Evolutionary conservation across 108 stramenopile genomes (phyloP).

Genomic region (Discostella pseudostelligera): DNA sequence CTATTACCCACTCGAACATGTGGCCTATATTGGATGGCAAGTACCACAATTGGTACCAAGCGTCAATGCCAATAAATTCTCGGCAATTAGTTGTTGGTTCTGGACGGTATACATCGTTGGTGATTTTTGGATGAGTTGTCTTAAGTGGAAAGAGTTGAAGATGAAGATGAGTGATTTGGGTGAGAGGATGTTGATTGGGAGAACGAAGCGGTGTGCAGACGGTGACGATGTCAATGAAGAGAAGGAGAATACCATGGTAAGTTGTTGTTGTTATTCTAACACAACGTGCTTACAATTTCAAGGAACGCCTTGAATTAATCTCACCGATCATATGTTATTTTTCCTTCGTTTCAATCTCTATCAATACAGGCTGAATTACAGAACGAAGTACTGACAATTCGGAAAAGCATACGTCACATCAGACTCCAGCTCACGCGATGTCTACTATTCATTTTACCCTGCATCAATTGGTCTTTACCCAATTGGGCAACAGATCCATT

Average conservation of each 20-base stretch:
- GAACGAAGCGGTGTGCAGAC: no score
- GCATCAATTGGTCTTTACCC: slow-evolving; percentile 73
- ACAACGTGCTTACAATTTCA: slow-evolving; percentile 4
- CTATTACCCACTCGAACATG: slow-evolving; percentile 78
- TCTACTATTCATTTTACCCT: slow-evolving; percentile 63
- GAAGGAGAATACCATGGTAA: slow-evolving; percentile 32
- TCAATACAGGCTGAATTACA: slow-evolving; percentile 4
- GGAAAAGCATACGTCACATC: slow-evolving; percentile 24
- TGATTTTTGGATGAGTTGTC: slow-evolving; percentile 51
- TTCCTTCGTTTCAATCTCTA: not conserved
- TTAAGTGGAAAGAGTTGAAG: slow-evolving; percentile 43
- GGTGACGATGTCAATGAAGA: no score
- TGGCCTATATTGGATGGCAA: slow-evolving; percentile 70
- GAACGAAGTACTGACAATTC: slow-evolving; percentile 18
- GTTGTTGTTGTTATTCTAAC: slow-evolving; percentile 13
- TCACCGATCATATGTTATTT: not conserved
- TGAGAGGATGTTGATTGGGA: slow-evolving; percentile 19
- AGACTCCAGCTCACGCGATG: slow-evolving; percentile 65
- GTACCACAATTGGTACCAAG: slow-evolving; percentile 49
- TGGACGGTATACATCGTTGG: slow-evolving; percentile 66
- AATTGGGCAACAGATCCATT: slow-evolving; percentile 77
- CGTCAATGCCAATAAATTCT: slow-evolving; percentile 49
- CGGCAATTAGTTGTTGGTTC: slow-evolving; percentile 68
- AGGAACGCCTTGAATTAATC: slow-evolving; percentile 3
- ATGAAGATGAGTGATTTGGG: slow-evolving; percentile 25